These are phyloP conservation scores for Geosmithia flava DNA, from an alignment of 2,329 filamentous ascomycete genomes.

Conservation along the genomic window DNA sequence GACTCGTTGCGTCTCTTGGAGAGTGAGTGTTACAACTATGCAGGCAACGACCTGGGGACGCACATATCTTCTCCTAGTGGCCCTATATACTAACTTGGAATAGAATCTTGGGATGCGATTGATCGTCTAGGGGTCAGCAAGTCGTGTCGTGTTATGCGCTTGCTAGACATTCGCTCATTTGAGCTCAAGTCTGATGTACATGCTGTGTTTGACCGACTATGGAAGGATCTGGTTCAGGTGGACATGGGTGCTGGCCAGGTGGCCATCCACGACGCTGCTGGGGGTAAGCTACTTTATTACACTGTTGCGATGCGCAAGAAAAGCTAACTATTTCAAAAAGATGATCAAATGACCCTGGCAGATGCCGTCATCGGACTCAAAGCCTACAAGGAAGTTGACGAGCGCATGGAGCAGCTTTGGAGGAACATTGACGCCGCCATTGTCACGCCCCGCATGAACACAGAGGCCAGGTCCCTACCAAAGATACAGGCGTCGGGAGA, in stretches of 20 bases:
- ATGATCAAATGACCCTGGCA: constrained; percentile 36
- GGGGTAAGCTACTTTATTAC: constrained; percentile 25
- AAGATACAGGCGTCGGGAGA: constrained; percentile 28
- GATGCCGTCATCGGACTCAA: constrained; percentile 44
- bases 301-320: background rate
- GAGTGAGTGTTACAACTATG: constrained; percentile 22
- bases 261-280: constrained; percentile 36
- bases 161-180: constrained; percentile 53
- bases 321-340: constrained; percentile 13
- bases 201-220: constrained; percentile 55
- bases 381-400: constrained; percentile 48
- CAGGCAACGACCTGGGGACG: no score
- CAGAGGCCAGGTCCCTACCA: constrained; percentile 17
- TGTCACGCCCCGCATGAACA: constrained; percentile 45
- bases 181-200: constrained; percentile 55
- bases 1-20: constrained; percentile 46
- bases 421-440: constrained; percentile 50
- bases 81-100: constrained; percentile 6
- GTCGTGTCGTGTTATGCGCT: constrained; percentile 47
- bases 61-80: background rate
- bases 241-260: constrained; percentile 44
- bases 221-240: constrained; percentile 54
- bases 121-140: constrained; percentile 47
- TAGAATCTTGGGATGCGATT: constrained; percentile 45
- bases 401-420: constrained; percentile 48